Percentiles rank a stretch among this genome's conserved stretches.
Evolutionary conservation across 441 rosid species (phyloP).

Genomic region (Dalechampia spathulata): DNA sequence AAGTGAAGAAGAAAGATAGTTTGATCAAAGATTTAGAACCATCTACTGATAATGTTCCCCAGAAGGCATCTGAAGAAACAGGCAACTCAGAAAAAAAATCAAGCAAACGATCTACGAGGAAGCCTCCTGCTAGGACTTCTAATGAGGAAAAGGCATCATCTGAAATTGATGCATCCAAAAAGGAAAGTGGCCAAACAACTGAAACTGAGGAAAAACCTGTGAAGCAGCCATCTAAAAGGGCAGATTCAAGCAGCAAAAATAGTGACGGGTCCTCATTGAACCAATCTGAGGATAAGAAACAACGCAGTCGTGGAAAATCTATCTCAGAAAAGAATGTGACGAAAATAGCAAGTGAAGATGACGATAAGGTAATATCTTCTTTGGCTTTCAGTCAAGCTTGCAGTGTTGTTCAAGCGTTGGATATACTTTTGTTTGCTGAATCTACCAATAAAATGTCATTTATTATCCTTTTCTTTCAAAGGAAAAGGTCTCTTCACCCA

Average conservation of each 20-base stretch:
- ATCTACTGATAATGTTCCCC: slow-evolving; percentile 36
- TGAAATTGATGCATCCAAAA: slow-evolving; percentile 36
- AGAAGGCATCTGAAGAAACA: slow-evolving; percentile 41
- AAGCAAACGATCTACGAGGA: slow-evolving; percentile 36
- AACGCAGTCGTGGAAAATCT: slow-evolving; percentile 42
- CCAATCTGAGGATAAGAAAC: slow-evolving; percentile 49
- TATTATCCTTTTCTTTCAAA: slow-evolving; percentile 19
- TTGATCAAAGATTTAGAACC: slow-evolving; percentile 32
- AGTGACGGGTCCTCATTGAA: slow-evolving; percentile 43
- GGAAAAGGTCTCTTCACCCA: slow-evolving; percentile 58
- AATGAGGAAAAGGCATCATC: slow-evolving; percentile 35
- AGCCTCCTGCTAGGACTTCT: slow-evolving; percentile 32
- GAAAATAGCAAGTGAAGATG: slow-evolving; percentile 44
- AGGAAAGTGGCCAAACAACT: slow-evolving; percentile 34
- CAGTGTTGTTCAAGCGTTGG: slow-evolving; percentile 6
- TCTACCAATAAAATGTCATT: background rate
- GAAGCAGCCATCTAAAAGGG: slow-evolving; percentile 52
- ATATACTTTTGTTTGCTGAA: slow-evolving; percentile 8
- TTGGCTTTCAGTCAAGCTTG: slow-evolving; percentile 2
- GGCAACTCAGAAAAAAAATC: slow-evolving; percentile 52
- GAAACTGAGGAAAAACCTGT: slow-evolving; percentile 47
- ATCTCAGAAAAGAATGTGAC: slow-evolving; percentile 33
- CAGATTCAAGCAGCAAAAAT: slow-evolving; percentile 28
- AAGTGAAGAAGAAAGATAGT: slow-evolving; percentile 50
- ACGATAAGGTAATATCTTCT: slow-evolving; percentile 37